Conservation (phyloP, 345 rosid species). For the Turnera subulata region DNA sequence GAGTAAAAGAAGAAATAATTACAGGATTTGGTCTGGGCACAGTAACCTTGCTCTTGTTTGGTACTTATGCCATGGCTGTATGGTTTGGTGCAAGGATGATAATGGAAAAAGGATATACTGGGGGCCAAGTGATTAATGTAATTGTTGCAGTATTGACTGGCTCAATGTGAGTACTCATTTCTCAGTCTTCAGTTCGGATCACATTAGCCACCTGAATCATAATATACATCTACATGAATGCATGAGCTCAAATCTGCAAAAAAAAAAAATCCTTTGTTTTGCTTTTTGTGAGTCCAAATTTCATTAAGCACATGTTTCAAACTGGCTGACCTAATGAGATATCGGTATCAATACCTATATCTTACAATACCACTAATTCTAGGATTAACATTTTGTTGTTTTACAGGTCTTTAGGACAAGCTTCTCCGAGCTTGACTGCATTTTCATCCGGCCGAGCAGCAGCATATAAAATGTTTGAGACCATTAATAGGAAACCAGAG, state of each 20-base stretch:
- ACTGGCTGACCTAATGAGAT: no score
- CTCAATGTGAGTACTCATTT: conserved; percentile 59
- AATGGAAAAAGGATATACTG: conserved; percentile 49
- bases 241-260: neutral
- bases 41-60: conserved; percentile 32
- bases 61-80: conserved; percentile 51
- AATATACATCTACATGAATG: neutral
- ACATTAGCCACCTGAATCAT: neutral
- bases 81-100: conserved; percentile 71
- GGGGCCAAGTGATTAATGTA: conserved; percentile 56
- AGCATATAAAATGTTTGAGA: conserved; percentile 45
- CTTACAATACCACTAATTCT: no score
- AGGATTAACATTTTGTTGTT: no score
- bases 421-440: conserved; percentile 42
- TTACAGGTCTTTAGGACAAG: conserved; percentile 38
- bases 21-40: conserved; percentile 61
- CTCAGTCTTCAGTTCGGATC: neutral
- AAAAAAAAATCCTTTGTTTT: neutral
- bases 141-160: conserved; percentile 58
- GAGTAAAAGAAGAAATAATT: conserved; percentile 51
- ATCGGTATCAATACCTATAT: no score
- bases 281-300: neutral
- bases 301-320: no score
- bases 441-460: conserved; percentile 43
- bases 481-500: conserved; percentile 31